Evolutionary conservation across 192 early-diverging fungal species (phyloP), one percentile per base, ranked within the genome.

Genomic region (Coemansia biformis): DNA sequence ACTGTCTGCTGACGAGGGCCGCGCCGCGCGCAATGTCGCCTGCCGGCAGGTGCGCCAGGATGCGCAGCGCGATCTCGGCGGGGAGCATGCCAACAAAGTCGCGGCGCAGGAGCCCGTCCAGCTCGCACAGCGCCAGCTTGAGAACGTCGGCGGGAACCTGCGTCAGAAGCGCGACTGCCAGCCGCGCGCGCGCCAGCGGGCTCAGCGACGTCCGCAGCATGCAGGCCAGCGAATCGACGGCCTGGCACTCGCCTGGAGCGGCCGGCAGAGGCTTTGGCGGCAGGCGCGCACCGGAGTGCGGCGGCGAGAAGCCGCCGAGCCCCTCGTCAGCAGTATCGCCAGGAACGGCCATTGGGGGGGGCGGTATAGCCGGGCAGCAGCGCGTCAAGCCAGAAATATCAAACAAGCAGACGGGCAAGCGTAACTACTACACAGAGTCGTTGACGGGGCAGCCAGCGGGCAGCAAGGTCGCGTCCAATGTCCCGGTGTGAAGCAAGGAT

Each of bases 61-160:
- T 58, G 13, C 39, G 50, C 12, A 57, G 57, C 8, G 64, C 33
- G 15, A 74, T 53, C 26, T 74, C 70, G 37, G 54, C 18, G 12
- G 70, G 70, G 38, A 74, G 59, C 31, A 21, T 38, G n/a, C 49
- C 64, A 29, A 66, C 44, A 57, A 74, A 66, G 48, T 74, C 70
- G 46, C 63, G 51, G 32, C 56, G 63, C 54, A 66, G 43, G 14
- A 56, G 58, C 22, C 50, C 47, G 15, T 62, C 48, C 43, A 74
- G 43, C 41, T 47, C 58, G 21, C 33, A 30, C 44, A 66, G 44
- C 14, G 51, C 59, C 8, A 23, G 18, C 32, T 38, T 51, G 38
- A 66, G 50, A 33, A 66, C 48, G 16, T 66, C 63, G 34, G 48
- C 33, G 4, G 70, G 59, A n/a, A 63, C 59, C 26, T 49, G 46